Evolutionary conservation across 352 stramenopile genomes (phyloP).

Genomic region (Globisporangium canariense): DNA sequence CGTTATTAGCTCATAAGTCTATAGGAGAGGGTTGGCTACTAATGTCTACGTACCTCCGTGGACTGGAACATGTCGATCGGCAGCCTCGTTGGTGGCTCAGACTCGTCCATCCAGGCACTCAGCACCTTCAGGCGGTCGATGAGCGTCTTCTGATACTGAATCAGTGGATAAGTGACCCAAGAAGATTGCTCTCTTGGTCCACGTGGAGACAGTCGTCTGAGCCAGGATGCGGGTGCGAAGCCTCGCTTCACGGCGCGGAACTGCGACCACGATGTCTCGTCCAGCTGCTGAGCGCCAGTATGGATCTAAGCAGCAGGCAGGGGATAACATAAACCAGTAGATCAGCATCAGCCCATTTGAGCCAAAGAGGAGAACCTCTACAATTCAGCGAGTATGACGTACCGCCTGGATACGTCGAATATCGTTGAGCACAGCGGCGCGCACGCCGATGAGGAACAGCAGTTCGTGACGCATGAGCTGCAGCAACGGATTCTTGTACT

Average conservation of each 20-base stretch:
- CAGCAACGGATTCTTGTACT: conserved; percentile 28
- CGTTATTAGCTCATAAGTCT: neutral
- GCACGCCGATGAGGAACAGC: conserved; percentile 17
- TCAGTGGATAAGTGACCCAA: conserved; percentile 18
- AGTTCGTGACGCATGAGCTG: conserved; percentile 26
- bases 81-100: conserved; percentile 24
- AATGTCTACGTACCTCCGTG: conserved; percentile 13
- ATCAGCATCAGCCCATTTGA: neutral
- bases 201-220: neutral
- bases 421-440: conserved; percentile 18
- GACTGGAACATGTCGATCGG: conserved; percentile 41
- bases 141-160: conserved; percentile 33
- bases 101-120: conserved; percentile 17
- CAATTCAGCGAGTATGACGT: neutral
- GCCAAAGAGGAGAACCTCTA: neutral
- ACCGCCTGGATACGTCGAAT: conserved; percentile 27
- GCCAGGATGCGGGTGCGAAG: conserved; percentile 8
- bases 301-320: conserved; percentile 8
- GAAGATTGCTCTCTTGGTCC: neutral
- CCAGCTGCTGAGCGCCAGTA: conserved; percentile 6
- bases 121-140: conserved; percentile 38
- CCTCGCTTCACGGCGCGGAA: conserved; percentile 5
- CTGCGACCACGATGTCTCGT: conserved; percentile 11
- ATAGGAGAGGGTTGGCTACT: neutral
- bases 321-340: conserved; percentile 5